These are phyloP conservation scores for Cicer judaicum DNA, from an alignment of 306 rosid species.

Conservation along the genomic window DNA sequence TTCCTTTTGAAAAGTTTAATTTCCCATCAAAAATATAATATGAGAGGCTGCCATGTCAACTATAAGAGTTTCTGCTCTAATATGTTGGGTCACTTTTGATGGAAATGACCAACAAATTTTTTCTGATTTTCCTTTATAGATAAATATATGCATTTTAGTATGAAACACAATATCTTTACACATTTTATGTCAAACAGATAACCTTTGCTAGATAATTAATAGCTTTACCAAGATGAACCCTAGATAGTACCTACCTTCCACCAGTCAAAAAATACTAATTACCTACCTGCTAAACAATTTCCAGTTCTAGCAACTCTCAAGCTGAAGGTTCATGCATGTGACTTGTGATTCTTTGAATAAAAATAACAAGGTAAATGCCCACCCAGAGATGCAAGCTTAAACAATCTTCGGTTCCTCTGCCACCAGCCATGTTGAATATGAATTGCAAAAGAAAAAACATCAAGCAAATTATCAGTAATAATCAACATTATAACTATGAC, in stretches of 20 bases:
- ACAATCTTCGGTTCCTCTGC: background rate
- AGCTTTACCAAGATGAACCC: constrained; percentile 4
- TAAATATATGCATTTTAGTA: background rate
- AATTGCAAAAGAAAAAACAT: constrained; percentile 5
- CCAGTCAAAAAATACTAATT: too few relatives aligned
- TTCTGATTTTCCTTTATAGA: background rate
- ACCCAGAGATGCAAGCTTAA: constrained; percentile 5
- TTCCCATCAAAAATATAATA: too few relatives aligned
- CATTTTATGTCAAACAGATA: background rate
- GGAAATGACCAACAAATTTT: background rate
- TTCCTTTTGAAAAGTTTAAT: too few relatives aligned
- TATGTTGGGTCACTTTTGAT: background rate
- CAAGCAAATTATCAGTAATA: constrained; percentile 12
- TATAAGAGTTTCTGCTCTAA: background rate
- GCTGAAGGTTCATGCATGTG: background rate
- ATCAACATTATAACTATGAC: constrained; percentile 35
- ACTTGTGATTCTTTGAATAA: background rate
- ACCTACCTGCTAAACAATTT: background rate
- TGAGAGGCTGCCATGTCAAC: too few relatives aligned
- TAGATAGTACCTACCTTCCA: background rate
- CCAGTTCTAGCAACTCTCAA: background rate
- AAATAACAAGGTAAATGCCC: background rate
- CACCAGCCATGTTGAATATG: constrained; percentile 19
- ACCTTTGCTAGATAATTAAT: background rate
- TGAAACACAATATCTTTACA: background rate